phyloP scores from a whole-genome alignment of 2,329 filamentous ascomycete genomes.

The Calonectria pseudoturangicola region DNA sequence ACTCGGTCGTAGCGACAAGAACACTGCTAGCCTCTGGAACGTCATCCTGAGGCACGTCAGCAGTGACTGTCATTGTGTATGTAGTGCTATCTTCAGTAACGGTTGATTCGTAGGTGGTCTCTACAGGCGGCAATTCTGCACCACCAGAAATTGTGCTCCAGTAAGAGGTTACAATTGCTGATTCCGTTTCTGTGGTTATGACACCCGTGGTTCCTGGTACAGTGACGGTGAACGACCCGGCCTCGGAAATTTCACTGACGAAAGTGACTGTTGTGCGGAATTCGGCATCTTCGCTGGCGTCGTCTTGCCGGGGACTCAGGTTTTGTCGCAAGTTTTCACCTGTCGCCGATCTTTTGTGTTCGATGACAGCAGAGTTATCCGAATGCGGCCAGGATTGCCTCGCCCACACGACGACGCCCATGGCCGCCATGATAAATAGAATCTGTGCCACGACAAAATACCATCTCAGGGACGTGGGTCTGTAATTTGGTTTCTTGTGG shows the following conservation, averaged over 20 bases:
- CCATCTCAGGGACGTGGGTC: constrained; percentile 52
- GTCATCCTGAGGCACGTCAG: neutral
- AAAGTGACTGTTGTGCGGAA: constrained; percentile 22
- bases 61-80: neutral
- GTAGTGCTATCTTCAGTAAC: neutral
- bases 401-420: constrained; percentile 51
- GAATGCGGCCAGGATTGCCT: constrained; percentile 50
- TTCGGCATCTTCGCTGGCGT: neutral
- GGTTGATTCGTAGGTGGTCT: constrained; percentile 1
- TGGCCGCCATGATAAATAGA: constrained; percentile 41
- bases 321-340: neutral
- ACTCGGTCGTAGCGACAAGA: neutral
- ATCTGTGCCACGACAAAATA: constrained; percentile 50
- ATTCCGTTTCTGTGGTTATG: neutral
- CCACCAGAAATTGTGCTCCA: neutral
- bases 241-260: constrained; percentile 13
- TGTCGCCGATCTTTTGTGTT: constrained; percentile 35
- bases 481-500: constrained; percentile 44
- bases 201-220: constrained; percentile 18
- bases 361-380: constrained; percentile 47
- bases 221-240: neutral
- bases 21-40: neutral
- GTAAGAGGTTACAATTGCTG: neutral
- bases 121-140: neutral
- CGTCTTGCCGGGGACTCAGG: constrained; percentile 13